These are phyloP conservation scores for Termitomyces sp. DNA, from an alignment of 1,284 basidiomycete species.

Conservation along the genomic window DNA sequence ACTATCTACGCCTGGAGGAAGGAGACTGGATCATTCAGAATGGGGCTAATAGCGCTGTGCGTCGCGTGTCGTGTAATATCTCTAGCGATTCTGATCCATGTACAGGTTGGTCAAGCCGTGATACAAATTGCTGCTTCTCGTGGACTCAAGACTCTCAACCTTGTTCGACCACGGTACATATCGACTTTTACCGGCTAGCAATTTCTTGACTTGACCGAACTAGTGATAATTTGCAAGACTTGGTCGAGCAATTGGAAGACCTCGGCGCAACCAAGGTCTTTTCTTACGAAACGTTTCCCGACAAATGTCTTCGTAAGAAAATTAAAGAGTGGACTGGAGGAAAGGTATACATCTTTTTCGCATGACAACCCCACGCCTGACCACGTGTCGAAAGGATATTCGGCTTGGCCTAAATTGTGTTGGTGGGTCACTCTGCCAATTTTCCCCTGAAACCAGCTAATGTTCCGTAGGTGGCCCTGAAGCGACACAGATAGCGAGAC, in stretches of 20 bases:
- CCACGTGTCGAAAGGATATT: slow-evolving; percentile 36
- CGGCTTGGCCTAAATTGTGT: slow-evolving; percentile 78
- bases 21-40: slow-evolving; percentile 82
- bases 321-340: slow-evolving; percentile 58
- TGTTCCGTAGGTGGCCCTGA: slow-evolving; percentile 51
- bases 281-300: slow-evolving; percentile 66
- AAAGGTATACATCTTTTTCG: slow-evolving; percentile 32
- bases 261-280: slow-evolving; percentile 72
- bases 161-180: slow-evolving; percentile 64
- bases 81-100: slow-evolving; percentile 3
- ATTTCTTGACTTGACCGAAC: slow-evolving; percentile 1
- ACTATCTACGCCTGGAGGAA: slow-evolving; percentile 56
- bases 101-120: slow-evolving; percentile 71
- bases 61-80: slow-evolving; percentile 20
- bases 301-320: slow-evolving; percentile 45
- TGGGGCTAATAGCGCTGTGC: slow-evolving; percentile 78
- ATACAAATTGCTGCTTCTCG: slow-evolving; percentile 73
- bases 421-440: slow-evolving; percentile 24
- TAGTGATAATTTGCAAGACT: slow-evolving; percentile 47
- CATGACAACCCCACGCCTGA: background rate
- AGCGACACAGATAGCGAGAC: slow-evolving; percentile 62
- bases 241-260: slow-evolving; percentile 46
- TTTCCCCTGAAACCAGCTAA: background rate
- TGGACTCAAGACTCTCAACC: slow-evolving; percentile 71
- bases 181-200: slow-evolving; percentile 1